Percentiles rank a stretch among this genome's conserved stretches.
phyloP scores from a whole-genome alignment of 1,139 yeast species.

The Pichia sp. region DNA sequence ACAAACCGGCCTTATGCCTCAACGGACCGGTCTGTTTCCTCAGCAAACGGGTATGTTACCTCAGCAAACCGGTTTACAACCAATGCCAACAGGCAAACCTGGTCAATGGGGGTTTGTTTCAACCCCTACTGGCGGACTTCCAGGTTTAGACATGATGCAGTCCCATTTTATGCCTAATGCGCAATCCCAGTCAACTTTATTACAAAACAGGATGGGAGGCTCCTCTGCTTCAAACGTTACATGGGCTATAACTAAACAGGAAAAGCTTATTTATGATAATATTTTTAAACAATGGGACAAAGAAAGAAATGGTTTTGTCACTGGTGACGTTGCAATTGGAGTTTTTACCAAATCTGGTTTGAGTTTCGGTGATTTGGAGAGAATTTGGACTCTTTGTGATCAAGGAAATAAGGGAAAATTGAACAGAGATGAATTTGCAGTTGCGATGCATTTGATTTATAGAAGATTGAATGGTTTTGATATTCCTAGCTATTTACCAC shows the following conservation, averaged over 20 bases:
- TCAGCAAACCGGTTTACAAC: slow-evolving; percentile 43
- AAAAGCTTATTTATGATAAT: slow-evolving; percentile 79
- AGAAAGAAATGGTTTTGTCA: slow-evolving; percentile 59
- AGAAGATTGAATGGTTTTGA: slow-evolving; percentile 70
- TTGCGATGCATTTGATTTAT: slow-evolving; percentile 79
- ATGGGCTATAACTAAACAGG: slow-evolving; percentile 83
- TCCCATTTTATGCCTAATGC: slow-evolving; percentile 69
- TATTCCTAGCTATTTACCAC: slow-evolving; percentile 67
- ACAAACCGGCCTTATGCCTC: slow-evolving; percentile 23
- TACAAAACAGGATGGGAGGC: slow-evolving; percentile 53
- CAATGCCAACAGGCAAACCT: slow-evolving; percentile 67
- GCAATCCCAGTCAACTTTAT: slow-evolving; percentile 38
- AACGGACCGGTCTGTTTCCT: slow-evolving; percentile 32
- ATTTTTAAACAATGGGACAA: slow-evolving; percentile 87
- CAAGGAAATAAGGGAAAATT: slow-evolving; percentile 66
- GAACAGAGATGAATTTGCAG: slow-evolving; percentile 74
- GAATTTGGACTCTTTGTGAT: slow-evolving; percentile 83
- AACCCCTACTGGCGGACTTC: slow-evolving; percentile 68
- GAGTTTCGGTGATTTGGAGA: slow-evolving; percentile 76
- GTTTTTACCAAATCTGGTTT: slow-evolving; percentile 90
- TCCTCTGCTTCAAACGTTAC: slow-evolving; percentile 46
- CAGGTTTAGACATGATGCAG: slow-evolving; percentile 72
- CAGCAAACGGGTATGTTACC: slow-evolving; percentile 34
- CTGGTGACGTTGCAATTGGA: slow-evolving; percentile 78
- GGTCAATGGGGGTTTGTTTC: slow-evolving; percentile 83